Conservation (phyloP, 768 basidiomycete species). For the Paxillus involutus region DNA sequence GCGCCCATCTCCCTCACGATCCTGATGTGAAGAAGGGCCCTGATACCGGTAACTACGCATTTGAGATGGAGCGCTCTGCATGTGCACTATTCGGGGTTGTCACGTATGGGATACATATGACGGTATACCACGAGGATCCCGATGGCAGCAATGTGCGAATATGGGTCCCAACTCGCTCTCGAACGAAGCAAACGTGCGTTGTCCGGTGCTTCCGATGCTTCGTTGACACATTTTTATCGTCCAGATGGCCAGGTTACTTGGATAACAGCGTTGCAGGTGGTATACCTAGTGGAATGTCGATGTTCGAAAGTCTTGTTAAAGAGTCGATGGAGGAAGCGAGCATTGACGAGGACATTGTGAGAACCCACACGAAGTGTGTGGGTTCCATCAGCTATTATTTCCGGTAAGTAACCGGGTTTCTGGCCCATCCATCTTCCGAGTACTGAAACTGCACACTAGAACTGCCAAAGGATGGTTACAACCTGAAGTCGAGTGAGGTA, state of each 20-base stretch:
- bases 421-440: background rate
- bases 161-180: conserved; percentile 87
- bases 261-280: conserved; percentile 95
- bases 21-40: conserved; percentile 29
- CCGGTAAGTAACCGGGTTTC: conserved; percentile 40
- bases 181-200: conserved; percentile 85
- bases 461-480: conserved; percentile 61
- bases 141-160: conserved; percentile 46
- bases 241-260: conserved; percentile 79
- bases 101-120: conserved; percentile 94
- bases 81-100: conserved; percentile 87
- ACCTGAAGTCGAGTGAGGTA: conserved; percentile 77
- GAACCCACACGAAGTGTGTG: conserved; percentile 52
- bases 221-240: background rate
- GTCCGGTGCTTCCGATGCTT: background rate
- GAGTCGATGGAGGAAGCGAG: conserved; percentile 95
- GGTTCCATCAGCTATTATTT: conserved; percentile 85
- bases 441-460: conserved; percentile 9
- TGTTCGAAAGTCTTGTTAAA: conserved; percentile 78
- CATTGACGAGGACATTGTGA: conserved; percentile 63
- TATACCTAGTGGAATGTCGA: conserved; percentile 74
- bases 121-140: conserved; percentile 51
- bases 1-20: conserved; percentile 39
- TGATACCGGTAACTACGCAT: conserved; percentile 61
- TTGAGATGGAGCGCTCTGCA: conserved; percentile 88